These are phyloP conservation scores for Ceriops decandra DNA, from an alignment of 345 rosid genomes.

Conservation along the genomic window DNA sequence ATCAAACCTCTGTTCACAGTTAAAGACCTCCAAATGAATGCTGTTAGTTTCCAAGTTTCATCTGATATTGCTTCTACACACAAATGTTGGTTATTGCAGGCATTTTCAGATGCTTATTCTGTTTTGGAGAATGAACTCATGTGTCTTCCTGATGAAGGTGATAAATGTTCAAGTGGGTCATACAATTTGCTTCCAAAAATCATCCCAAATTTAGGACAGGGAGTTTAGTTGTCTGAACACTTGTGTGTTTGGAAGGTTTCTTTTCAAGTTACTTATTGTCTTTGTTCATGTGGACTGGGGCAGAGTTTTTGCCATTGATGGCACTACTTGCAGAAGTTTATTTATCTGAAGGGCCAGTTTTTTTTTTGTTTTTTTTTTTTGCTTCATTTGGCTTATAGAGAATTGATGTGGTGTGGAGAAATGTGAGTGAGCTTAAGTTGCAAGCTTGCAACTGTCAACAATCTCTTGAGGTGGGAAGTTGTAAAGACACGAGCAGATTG, in stretches of 20 bases:
- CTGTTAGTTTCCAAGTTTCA: constrained; percentile 4
- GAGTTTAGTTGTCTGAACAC: constrained; percentile 2
- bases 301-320: neutral
- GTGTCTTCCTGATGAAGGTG: constrained; percentile 40
- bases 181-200: constrained; percentile 66
- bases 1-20: too few species aligned
- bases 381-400: neutral
- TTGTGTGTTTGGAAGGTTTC: constrained; percentile 16
- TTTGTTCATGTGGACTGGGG: neutral
- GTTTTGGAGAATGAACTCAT: constrained; percentile 70
- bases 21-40: neutral
- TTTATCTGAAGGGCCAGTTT: too few species aligned
- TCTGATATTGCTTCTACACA: constrained; percentile 6
- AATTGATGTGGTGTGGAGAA: too few species aligned
- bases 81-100: constrained; percentile 46
- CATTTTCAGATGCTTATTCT: constrained; percentile 92
- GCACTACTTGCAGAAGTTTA: neutral
- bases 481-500: constrained; percentile 9
- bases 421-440: too few species aligned
- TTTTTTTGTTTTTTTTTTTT: neutral
- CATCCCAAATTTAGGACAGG: constrained; percentile 46
- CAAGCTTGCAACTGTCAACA: neutral
- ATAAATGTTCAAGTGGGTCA: constrained; percentile 39
- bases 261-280: neutral
- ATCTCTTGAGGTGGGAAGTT: constrained; percentile 2